These are phyloP conservation scores for Acanthamoeba royreba DNA, from an alignment of 208 protist genomes.

Conservation along the genomic window DNA sequence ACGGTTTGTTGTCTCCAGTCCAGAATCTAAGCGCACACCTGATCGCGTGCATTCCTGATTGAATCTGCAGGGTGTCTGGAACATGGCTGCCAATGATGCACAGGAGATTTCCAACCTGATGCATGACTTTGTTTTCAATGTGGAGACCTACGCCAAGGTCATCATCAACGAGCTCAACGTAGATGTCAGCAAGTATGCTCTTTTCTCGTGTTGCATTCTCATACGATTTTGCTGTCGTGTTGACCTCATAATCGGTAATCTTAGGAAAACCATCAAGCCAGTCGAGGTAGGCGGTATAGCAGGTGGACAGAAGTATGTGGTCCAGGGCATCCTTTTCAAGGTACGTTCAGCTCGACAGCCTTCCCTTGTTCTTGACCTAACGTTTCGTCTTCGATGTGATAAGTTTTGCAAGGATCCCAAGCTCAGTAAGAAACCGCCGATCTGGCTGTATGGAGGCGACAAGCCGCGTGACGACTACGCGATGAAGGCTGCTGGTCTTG, in stretches of 20 bases:
- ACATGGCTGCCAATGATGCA: neutral
- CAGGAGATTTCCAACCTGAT: neutral
- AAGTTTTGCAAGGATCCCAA: neutral
- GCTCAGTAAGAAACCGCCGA: neutral
- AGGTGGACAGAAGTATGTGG: neutral
- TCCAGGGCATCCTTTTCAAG: too few relatives aligned
- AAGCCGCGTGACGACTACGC: neutral
- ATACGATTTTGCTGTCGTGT: neutral
- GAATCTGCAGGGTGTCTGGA: neutral
- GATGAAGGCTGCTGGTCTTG: neutral
- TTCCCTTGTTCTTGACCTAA: neutral
- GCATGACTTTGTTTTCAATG: conserved; percentile 2
- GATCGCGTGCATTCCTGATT: neutral
- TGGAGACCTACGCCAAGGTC: neutral
- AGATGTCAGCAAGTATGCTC: neutral
- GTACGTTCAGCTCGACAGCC: too few relatives aligned
- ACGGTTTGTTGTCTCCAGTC: neutral
- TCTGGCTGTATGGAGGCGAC: neutral
- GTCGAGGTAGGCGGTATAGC: neutral
- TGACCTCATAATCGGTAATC: neutral
- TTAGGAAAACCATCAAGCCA: conserved; percentile 27
- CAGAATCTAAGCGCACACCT: neutral
- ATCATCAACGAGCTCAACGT: conserved; percentile 35
- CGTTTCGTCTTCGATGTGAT: neutral
- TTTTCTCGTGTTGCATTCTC: neutral